These are phyloP conservation scores for Penicillium hordei DNA, from an alignment of 2,329 filamentous ascomycete species.

Conservation along the genomic window DNA sequence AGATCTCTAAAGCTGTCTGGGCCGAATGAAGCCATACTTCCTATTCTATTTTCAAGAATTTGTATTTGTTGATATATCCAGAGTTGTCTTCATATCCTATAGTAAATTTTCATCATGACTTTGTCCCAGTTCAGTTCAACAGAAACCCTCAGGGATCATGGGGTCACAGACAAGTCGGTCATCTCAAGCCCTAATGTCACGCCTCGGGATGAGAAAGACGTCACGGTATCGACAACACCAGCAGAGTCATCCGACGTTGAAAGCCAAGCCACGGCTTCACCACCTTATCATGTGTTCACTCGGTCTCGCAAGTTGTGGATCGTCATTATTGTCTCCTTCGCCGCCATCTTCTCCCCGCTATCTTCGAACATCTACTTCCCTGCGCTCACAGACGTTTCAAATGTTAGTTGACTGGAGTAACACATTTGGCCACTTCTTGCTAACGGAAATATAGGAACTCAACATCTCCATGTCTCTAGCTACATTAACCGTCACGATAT, in stretches of 20 bases:
- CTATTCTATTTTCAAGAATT: constrained; percentile 9
- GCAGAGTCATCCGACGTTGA: constrained; percentile 20
- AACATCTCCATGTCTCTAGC: constrained; percentile 30
- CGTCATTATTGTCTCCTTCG: constrained; percentile 41
- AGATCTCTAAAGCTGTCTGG: not conserved
- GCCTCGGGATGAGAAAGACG: constrained; percentile 16
- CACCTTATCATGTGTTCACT: constrained; percentile 37
- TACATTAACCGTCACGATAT: constrained; percentile 43
- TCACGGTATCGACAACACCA: constrained; percentile 11
- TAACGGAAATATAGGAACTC: constrained; percentile 19
- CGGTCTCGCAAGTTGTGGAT: constrained; percentile 39
- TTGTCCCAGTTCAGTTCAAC: constrained; percentile 6
- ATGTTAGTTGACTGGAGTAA: constrained; percentile 13
- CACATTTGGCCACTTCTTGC: not conserved
- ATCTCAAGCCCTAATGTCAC: constrained; percentile 17
- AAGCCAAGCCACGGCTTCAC: constrained; percentile 10
- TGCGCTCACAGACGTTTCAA: constrained; percentile 33
- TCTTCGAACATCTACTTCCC: constrained; percentile 51
- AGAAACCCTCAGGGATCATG: constrained; percentile 14
- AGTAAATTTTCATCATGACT: constrained; percentile 13
- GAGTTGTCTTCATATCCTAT: not conserved
- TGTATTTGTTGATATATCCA: constrained; percentile 5
- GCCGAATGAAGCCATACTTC: not conserved
- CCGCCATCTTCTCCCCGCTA: constrained; percentile 47
- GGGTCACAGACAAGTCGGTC: constrained; percentile 10